A percentile compares a stretch with the other conserved stretches of the same genome.
These are phyloP conservation scores for Sabuloglossum arenarium DNA, from an alignment of 495 filamentous ascomycete genomes.

Conservation along the genomic window DNA sequence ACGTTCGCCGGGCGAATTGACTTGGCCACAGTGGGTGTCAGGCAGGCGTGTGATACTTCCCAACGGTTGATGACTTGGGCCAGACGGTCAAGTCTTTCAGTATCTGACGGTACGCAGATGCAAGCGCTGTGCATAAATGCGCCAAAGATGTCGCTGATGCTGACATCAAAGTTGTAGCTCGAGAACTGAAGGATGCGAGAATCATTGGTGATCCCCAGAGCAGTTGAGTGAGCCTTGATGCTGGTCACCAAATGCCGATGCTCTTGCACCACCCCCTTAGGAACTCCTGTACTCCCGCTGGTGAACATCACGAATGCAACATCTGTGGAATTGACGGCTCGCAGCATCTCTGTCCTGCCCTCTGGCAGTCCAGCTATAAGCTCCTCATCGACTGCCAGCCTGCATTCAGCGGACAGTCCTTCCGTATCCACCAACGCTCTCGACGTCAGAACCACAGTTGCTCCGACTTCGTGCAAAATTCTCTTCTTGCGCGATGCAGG, in stretches of 20 bases:
- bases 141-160: slow-evolving; percentile 23
- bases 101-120: slow-evolving; percentile 25
- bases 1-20: slow-evolving; percentile 8
- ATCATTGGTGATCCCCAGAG: background rate
- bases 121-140: slow-evolving; percentile 25
- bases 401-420: background rate
- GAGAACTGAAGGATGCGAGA: slow-evolving; percentile 3
- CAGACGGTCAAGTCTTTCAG: background rate
- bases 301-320: slow-evolving; percentile 19
- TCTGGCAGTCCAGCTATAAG: background rate
- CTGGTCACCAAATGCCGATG: slow-evolving; percentile 10
- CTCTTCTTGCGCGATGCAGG: background rate
- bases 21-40: slow-evolving; percentile 10
- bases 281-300: slow-evolving; percentile 23
- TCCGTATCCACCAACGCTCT: no score
- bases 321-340: slow-evolving; percentile 6
- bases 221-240: background rate
- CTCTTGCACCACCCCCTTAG: slow-evolving; percentile 16
- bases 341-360: background rate
- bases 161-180: slow-evolving; percentile 28
- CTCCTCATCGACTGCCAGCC: background rate
- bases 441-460: background rate
- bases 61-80: background rate
- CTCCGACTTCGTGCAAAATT: background rate
- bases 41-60: background rate